phyloP scores from a whole-genome alignment of 78 protist genomes.

The Dictyostelium intermedium region DNA sequence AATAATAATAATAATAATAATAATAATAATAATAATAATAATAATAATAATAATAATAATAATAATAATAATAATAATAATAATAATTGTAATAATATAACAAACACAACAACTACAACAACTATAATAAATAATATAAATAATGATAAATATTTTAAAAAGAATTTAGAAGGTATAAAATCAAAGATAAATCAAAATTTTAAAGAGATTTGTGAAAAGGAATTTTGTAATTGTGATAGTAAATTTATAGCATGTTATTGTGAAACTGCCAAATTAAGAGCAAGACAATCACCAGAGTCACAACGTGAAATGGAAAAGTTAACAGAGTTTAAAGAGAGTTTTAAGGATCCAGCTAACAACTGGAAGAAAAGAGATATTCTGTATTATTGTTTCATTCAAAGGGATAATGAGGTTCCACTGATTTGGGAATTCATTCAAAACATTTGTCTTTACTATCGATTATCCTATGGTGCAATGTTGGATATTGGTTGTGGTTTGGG shows the following conservation, averaged over 20 bases:
- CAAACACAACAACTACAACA: neutral
- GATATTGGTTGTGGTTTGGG: conserved; percentile 71
- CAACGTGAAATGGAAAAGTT: neutral
- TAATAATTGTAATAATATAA: neutral
- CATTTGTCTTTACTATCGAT: neutral
- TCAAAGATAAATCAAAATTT: neutral
- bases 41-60: too few species aligned
- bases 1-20: too few species aligned
- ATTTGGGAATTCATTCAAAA: conserved; percentile 28
- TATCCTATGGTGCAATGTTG: neutral
- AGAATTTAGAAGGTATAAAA: neutral
- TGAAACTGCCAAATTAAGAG: neutral
- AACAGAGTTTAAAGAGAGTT: neutral
- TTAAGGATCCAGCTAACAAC: neutral
- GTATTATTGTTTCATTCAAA: conserved; percentile 64
- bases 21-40: too few species aligned
- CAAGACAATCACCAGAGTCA: neutral
- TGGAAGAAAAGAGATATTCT: conserved; percentile 73
- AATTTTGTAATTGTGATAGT: neutral
- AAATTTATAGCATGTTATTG: neutral
- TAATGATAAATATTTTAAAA: neutral
- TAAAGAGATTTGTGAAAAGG: neutral
- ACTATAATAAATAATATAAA: neutral
- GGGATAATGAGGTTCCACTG: neutral
- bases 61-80: too few species aligned